These are phyloP conservation scores for Beauveria sp. DNA, from an alignment of 2,329 filamentous ascomycete genomes.

Conservation along the genomic window DNA sequence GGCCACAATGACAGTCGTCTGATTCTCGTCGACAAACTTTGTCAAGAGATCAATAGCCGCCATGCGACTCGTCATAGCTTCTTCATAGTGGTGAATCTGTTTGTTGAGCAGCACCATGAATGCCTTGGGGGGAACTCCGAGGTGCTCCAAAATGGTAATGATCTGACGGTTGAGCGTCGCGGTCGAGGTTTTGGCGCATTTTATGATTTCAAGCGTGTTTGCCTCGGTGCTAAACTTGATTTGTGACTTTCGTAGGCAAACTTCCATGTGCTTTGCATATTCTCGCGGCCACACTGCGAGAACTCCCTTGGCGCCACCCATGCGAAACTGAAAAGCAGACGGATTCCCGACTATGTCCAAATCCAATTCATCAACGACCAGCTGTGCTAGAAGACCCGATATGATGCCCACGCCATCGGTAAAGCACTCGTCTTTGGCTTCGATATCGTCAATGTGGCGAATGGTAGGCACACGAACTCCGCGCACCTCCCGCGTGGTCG, in stretches of 20 bases:
- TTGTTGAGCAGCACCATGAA: constrained; percentile 61
- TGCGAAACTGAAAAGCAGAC: constrained; percentile 84
- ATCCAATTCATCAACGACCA: constrained; percentile 64
- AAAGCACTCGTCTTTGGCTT: constrained; percentile 63
- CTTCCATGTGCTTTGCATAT: constrained; percentile 51
- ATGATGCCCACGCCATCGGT: constrained; percentile 93
- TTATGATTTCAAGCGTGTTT: constrained; percentile 76
- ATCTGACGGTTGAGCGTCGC: constrained; percentile 86
- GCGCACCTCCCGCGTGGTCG: constrained; percentile 72
- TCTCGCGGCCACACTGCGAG: constrained; percentile 63
- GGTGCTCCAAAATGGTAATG: constrained; percentile 72
- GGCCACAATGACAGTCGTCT: constrained; percentile 66
- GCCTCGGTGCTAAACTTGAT: constrained; percentile 72
- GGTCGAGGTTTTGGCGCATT: constrained; percentile 65
- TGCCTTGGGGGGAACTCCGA: constrained; percentile 60
- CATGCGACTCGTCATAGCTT: constrained; percentile 57
- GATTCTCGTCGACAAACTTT: constrained; percentile 77
- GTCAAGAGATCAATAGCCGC: constrained; percentile 62
- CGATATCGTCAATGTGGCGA: constrained; percentile 62
- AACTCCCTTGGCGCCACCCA: constrained; percentile 89
- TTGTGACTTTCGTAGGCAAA: constrained; percentile 78
- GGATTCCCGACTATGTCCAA: constrained; percentile 53
- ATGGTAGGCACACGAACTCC: constrained; percentile 53
- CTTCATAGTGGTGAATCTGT: constrained; percentile 62
- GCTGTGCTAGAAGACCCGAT: constrained; percentile 66